Base-by-base conservation (phyloP, 768 basidiomycete species). In the Epithele typhae region DNA sequence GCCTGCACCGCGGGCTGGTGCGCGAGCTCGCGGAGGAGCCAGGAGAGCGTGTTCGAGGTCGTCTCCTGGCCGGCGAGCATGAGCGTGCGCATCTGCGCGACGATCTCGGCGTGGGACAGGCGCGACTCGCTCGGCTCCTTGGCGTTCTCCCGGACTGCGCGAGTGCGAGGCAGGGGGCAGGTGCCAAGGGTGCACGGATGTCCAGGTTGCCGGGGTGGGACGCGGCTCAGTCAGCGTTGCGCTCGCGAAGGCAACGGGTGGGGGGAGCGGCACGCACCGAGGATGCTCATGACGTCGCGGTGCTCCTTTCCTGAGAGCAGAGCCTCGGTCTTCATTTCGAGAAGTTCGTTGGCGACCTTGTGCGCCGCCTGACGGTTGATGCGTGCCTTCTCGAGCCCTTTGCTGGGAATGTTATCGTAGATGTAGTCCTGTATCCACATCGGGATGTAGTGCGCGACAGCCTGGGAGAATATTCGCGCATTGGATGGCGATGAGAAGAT, bases 21-120 rank as follows among this genome's bases (percentile, higher is more conserved):
- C 3, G 82, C 75, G 4, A 92, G 70, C 53, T 82, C 79, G 45
- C 82, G 68, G 7, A 89, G 63, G 6, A 77, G 71, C 82, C 83
- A 89, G 45, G 72, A 70, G 24, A 83, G 43, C 2, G 75, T 70
- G 30, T 72, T 78, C 3, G 83, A 74, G 40, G 76, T 80, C 3
- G 82, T 84, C 59, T 83, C 84, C 58, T 85, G 66, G 2, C 67
- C 67, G 4, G 63, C 62, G 19, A 64, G 51, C 32, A 68, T 57
- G 37, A 64, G 55, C 11, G 59, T 61, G 25, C 59, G 53, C 54
- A 66, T 62, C 34, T 63, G 62, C 14, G 61, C 45, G 1, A 63
- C 39, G 40, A 62, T 61, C 46, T 65, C 62, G 10, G 57, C 48
- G 32, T 64, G 58, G 34, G 43, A 49, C 33, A 83, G 61, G 46